phyloP scores from a whole-genome alignment of 2,329 filamentous ascomycete species.

The Hymenoscyphus albidus region DNA sequence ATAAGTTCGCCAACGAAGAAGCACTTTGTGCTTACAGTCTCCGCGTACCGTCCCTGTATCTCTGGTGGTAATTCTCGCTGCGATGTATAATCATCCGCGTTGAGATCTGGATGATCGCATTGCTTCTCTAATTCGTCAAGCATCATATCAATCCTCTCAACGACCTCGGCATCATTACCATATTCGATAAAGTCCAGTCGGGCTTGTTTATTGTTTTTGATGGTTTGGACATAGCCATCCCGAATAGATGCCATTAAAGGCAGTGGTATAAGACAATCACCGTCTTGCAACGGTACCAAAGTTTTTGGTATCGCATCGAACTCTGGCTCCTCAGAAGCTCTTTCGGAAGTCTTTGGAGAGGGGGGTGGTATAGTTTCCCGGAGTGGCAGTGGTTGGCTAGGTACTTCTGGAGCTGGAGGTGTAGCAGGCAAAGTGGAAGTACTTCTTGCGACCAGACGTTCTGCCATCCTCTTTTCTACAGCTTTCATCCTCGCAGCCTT shows the following conservation, averaged over 20 bases:
- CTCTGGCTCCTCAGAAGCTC: conserved; percentile 10
- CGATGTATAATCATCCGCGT: conserved; percentile 42
- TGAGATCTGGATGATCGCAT: conserved; percentile 54
- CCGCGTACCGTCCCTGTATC: conserved; percentile 48
- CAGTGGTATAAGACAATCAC: conserved; percentile 52
- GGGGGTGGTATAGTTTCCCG: conserved; percentile 13
- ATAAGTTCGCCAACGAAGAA: conserved; percentile 56
- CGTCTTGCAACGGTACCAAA: conserved; percentile 28
- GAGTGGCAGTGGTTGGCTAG: conserved; percentile 13
- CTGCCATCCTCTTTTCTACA: conserved; percentile 10
- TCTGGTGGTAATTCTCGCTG: conserved; percentile 39
- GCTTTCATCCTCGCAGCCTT: conserved; percentile 10
- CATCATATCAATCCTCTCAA: conserved; percentile 48
- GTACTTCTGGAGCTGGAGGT: conserved; percentile 10
- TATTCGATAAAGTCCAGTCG: conserved; percentile 49
- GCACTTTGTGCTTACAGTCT: conserved; percentile 57
- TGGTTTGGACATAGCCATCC: conserved; percentile 48
- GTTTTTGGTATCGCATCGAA: conserved; percentile 1
- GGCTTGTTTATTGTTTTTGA: conserved; percentile 42
- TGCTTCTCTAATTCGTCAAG: conserved; percentile 50
- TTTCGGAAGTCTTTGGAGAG: conserved; percentile 13
- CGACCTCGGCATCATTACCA: conserved; percentile 36
- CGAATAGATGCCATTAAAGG: conserved; percentile 53
- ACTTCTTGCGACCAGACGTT: conserved; percentile 15
- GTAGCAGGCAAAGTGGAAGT: conserved; percentile 17